Percentiles rank a stretch among this genome's conserved stretches.
Conservation (phyloP, 306 rosid genomes). For the Lablab purpureus region DNA sequence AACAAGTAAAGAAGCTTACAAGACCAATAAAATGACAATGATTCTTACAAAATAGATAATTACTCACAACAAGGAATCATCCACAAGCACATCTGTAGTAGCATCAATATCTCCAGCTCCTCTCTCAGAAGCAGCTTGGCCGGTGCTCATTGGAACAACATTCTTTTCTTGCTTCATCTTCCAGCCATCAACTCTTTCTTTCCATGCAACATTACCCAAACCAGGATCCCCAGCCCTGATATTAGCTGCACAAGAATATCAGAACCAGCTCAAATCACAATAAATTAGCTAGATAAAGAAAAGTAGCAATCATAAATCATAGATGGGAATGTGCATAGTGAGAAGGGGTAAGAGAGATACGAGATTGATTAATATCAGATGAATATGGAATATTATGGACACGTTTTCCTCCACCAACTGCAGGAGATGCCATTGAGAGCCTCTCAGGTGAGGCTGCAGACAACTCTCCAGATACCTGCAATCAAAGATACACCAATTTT, state of each 20-base stretch:
- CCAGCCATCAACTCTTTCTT: conserved; percentile 99
- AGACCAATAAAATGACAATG: conserved; percentile 14
- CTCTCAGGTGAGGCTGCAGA: conserved; percentile 97
- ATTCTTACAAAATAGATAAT: conserved; percentile 8
- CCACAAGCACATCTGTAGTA: conserved; percentile 78
- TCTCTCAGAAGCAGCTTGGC: conserved; percentile 85
- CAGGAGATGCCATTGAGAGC: conserved; percentile 90
- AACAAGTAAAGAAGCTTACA: not conserved
- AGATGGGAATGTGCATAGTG: not conserved
- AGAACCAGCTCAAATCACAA: conserved; percentile 45
- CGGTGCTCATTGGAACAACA: conserved; percentile 84
- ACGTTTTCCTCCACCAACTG: conserved; percentile 71
- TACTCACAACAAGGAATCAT: conserved; percentile 85
- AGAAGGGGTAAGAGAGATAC: conserved; percentile 51
- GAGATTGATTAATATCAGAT: conserved; percentile 81
- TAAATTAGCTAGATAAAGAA: conserved; percentile 30
- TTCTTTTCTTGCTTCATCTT: conserved; percentile 95
- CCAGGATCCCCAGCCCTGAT: conserved; percentile 78
- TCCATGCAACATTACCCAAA: conserved; percentile 93
- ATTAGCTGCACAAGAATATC: conserved; percentile 64
- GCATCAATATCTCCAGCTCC: conserved; percentile 94
- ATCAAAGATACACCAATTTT: conserved; percentile 24
- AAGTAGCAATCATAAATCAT: not conserved
- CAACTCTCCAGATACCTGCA: conserved; percentile 90
- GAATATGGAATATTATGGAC: conserved; percentile 67